Percentiles rank a stretch among this genome's conserved stretches.
phyloP scores from a whole-genome alignment of 2,329 filamentous ascomycete genomes.

The Neopestalotiopsis sp. region DNA sequence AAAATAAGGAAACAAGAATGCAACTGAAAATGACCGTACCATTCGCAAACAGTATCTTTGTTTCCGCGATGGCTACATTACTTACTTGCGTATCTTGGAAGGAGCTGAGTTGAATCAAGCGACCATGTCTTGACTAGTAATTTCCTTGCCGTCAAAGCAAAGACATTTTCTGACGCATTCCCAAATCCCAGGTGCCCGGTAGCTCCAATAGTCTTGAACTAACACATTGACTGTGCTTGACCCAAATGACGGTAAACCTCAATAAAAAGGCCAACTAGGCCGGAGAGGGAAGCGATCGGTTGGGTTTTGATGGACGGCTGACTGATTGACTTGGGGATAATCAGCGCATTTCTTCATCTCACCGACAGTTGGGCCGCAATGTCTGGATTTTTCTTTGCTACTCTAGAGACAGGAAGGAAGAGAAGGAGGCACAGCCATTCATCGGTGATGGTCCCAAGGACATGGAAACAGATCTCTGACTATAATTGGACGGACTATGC shows the following conservation, averaged over 20 bases:
- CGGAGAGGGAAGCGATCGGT: no score
- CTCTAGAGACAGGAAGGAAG: no score
- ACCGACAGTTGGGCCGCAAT: not conserved
- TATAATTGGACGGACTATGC: not conserved
- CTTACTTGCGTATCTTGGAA: not conserved
- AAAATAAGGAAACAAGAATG: no score
- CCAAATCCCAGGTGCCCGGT: not conserved
- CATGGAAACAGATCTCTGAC: not conserved
- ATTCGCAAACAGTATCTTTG: not conserved
- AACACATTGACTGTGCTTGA: not conserved
- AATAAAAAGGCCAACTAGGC: not conserved
- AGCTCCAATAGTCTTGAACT: conserved; percentile 1
- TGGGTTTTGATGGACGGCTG: no score
- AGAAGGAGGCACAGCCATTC: not conserved
- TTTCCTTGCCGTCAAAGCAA: not conserved
- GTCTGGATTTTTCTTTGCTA: not conserved
- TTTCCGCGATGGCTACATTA: not conserved
- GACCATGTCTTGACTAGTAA: not conserved
- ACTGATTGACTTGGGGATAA: no score
- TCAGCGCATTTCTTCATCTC: not conserved
- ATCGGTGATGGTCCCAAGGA: not conserved
- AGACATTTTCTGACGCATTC: not conserved
- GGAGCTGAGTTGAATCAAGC: not conserved
- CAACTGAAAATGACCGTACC: not conserved
- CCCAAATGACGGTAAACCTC: not conserved